phyloP scores from a whole-genome alignment of 1,139 yeast genomes.

The Debaryomycetaceae sp. region DNA sequence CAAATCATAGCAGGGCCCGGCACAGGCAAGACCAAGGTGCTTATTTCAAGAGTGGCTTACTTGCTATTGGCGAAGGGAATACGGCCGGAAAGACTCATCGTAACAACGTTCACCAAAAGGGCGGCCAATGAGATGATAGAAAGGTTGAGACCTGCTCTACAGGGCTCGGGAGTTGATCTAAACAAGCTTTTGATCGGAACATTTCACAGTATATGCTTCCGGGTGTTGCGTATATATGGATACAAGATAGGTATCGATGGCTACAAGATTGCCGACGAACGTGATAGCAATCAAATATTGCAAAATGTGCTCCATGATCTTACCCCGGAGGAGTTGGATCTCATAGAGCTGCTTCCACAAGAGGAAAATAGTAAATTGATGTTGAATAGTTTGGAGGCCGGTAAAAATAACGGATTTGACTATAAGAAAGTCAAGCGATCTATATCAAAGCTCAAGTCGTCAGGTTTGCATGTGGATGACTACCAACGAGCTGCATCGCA shows the following conservation, averaged over 20 bases:
- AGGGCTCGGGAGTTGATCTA: constrained; percentile 30
- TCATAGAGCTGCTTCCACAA: constrained; percentile 16
- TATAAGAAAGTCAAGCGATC: constrained; percentile 35
- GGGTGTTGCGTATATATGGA: constrained; percentile 59
- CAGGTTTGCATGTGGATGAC: constrained; percentile 38
- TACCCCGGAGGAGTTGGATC: constrained; percentile 27
- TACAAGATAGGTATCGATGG: constrained; percentile 42
- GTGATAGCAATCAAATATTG: constrained; percentile 53
- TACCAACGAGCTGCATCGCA: constrained; percentile 15
- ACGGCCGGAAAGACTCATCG: constrained; percentile 61
- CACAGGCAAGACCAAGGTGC: constrained; percentile 78
- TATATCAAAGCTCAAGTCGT: constrained; percentile 53
- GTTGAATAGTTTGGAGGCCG: constrained; percentile 9
- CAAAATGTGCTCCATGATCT: constrained; percentile 38
- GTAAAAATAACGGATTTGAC: constrained; percentile 29
- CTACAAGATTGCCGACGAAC: constrained; percentile 63
- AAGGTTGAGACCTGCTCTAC: constrained; percentile 46
- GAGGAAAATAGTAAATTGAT: constrained; percentile 12
- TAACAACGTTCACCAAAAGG: constrained; percentile 86
- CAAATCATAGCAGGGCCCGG: constrained; percentile 95
- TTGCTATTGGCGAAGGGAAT: constrained; percentile 49
- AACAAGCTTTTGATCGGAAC: constrained; percentile 68
- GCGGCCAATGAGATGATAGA: constrained; percentile 84
- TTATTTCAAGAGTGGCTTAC: constrained; percentile 75
- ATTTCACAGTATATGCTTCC: constrained; percentile 75